Evolutionary conservation across 352 stramenopile genomes (phyloP).

Genomic region (Ochromonadaceae sp.): DNA sequence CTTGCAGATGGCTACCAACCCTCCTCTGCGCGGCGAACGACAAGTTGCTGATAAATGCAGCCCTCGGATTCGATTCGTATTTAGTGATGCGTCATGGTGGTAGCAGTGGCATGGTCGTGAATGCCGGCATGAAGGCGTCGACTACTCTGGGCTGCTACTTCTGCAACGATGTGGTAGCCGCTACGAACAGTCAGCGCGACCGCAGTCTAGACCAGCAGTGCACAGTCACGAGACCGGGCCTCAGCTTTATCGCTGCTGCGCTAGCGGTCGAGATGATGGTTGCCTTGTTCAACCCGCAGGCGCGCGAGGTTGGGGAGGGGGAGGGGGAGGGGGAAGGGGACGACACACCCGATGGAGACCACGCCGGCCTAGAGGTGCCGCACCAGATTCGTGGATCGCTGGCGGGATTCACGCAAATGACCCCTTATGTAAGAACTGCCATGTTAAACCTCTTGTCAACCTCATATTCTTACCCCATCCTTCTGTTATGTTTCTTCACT

Average conservation of each 20-base stretch:
- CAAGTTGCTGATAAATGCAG: constrained; percentile 72
- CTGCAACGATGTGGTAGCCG: constrained; percentile 95
- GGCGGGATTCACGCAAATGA: constrained; percentile 69
- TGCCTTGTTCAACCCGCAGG: constrained; percentile 68
- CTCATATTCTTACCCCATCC: not conserved
- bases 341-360: constrained; percentile 15
- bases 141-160: constrained; percentile 89
- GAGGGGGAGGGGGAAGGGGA: constrained; percentile 22
- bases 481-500: not conserved
- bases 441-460: constrained; percentile 37
- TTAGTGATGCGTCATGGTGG: constrained; percentile 91
- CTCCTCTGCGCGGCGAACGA: constrained; percentile 74
- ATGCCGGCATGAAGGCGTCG: constrained; percentile 9
- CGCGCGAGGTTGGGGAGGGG: constrained; percentile 25
- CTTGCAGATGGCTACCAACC: constrained; percentile 91
- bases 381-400: constrained; percentile 89
- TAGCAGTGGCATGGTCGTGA: constrained; percentile 6
- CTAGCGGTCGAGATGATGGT: constrained; percentile 92
- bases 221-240: constrained; percentile 90
- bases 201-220: constrained; percentile 98
- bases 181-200: constrained; percentile 86
- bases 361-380: constrained; percentile 40
- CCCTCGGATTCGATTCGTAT: constrained; percentile 89
- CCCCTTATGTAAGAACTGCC: no score
- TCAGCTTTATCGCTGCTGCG: constrained; percentile 66